Conservation (phyloP, 1,284 basidiomycete species). For the Phylloporus sp. region DNA sequence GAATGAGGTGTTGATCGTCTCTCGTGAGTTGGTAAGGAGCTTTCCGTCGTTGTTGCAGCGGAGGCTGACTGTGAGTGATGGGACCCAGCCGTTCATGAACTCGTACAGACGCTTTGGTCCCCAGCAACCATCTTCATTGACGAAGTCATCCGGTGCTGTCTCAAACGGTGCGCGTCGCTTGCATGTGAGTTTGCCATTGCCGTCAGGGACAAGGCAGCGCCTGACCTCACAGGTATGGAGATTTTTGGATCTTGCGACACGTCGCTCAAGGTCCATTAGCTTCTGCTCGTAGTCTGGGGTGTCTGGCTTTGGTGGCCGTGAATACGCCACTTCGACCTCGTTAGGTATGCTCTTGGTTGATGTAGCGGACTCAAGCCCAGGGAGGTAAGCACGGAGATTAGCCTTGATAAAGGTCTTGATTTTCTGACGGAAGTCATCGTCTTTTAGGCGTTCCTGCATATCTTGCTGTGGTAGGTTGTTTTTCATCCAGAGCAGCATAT, state of each 20-base stretch:
- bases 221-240: neutral
- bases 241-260: no score
- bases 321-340: no score
- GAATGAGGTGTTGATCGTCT: neutral
- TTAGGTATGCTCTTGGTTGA: neutral
- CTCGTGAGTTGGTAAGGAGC: neutral
- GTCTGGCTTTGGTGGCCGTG: neutral
- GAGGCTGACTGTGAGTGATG: neutral
- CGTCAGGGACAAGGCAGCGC: neutral
- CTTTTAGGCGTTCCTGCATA: neutral
- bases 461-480: neutral
- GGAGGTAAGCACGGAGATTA: neutral
- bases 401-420: neutral
- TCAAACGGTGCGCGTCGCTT: no score
- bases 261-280: no score
- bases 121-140: neutral
- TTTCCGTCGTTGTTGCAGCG: neutral
- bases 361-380: neutral
- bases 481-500: conserved; percentile 22
- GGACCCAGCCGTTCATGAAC: neutral
- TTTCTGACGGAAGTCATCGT: neutral
- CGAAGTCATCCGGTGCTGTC: no score
- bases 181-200: no score
- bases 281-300: no score
- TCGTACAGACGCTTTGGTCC: neutral